Conservation (phyloP, 306 rosid genomes). For the Rubus idaeus region DNA sequence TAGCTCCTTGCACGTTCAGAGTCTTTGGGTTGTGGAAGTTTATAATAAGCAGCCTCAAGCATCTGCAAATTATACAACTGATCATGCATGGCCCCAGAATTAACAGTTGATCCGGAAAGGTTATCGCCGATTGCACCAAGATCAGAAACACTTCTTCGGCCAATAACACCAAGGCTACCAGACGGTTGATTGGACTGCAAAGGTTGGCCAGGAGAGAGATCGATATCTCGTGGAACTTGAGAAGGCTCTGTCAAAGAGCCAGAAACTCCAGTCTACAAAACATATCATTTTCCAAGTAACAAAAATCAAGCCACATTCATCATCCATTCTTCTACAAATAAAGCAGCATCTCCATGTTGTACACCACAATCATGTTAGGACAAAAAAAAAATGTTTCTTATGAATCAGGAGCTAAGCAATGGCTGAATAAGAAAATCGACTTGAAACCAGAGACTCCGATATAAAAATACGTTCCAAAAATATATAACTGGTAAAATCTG, state of each 20-base stretch:
- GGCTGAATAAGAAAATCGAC: neutral
- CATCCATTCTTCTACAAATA: slow-evolving; percentile 1
- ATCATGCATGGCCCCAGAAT: slow-evolving; percentile 72
- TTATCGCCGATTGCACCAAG: slow-evolving; percentile 89
- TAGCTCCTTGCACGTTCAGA: slow-evolving; percentile 89
- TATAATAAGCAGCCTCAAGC: slow-evolving; percentile 83
- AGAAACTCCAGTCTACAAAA: slow-evolving; percentile 68
- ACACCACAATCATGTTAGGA: neutral
- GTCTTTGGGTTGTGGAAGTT: slow-evolving; percentile 85
- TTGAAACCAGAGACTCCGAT: neutral
- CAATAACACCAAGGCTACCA: slow-evolving; percentile 87
- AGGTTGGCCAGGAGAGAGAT: slow-evolving; percentile 90
- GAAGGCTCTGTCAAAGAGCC: slow-evolving; percentile 66
- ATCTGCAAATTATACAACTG: slow-evolving; percentile 71
- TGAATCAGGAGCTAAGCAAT: neutral
- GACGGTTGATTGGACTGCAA: slow-evolving; percentile 73
- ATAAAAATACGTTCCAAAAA: neutral
- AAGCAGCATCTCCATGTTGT: neutral
- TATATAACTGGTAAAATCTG: neutral
- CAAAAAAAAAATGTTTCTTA: neutral
- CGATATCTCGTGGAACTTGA: slow-evolving; percentile 69
- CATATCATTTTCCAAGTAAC: slow-evolving; percentile 12
- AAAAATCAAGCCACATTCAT: slow-evolving; percentile 15
- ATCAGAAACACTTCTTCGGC: slow-evolving; percentile 89
- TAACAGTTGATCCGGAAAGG: slow-evolving; percentile 53